phyloP scores from a whole-genome alignment of 2,329 filamentous ascomycete genomes.

The Exophiala calicioides region DNA sequence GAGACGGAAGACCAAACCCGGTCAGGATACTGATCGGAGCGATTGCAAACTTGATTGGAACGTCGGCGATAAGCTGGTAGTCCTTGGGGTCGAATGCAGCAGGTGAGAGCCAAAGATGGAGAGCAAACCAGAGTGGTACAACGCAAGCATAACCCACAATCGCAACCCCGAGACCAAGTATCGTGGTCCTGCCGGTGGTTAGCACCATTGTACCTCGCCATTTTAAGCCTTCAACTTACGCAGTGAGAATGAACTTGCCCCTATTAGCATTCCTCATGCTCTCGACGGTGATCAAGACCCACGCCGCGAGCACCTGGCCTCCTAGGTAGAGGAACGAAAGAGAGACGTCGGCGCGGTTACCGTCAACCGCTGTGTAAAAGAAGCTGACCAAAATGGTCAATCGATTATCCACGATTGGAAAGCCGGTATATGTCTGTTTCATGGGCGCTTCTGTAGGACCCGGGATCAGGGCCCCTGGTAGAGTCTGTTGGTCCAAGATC shows the following conservation, averaged over 20 bases:
- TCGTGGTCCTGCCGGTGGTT: conserved; percentile 34
- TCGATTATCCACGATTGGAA: conserved; percentile 32
- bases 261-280: conserved; percentile 48
- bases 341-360: conserved; percentile 38
- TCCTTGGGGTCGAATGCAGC: conserved; percentile 40
- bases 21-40: conserved; percentile 46
- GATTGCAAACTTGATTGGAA: conserved; percentile 36
- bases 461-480: conserved; percentile 32
- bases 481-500: conserved; percentile 26
- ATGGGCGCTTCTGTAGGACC: conserved; percentile 32
- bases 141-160: conserved; percentile 48
- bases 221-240: conserved; percentile 12
- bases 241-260: conserved; percentile 34
- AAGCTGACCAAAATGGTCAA: conserved; percentile 36
- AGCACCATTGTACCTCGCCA: neutral
- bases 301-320: conserved; percentile 45
- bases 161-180: conserved; percentile 47
- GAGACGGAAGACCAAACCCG: conserved; percentile 48
- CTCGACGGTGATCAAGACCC: conserved; percentile 48
- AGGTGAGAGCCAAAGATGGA: conserved; percentile 48
- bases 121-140: conserved; percentile 44
- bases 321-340: conserved; percentile 44
- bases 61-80: conserved; percentile 37
- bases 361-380: conserved; percentile 45
- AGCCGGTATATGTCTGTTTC: conserved; percentile 33